Conservation (phyloP, 257 asterid species). For the Leptodermis oblonga region DNA sequence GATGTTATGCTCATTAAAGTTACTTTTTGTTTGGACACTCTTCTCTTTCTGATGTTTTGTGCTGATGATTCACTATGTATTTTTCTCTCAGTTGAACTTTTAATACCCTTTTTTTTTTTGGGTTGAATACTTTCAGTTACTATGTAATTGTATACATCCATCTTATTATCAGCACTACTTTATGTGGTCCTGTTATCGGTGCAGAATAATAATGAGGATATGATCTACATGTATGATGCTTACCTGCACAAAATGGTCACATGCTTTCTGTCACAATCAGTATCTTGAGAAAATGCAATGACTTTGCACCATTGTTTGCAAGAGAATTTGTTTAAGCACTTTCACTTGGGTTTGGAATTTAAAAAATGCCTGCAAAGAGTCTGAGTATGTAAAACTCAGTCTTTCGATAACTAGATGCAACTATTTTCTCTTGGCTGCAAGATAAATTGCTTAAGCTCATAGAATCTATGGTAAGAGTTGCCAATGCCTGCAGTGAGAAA, state of each 20-base stretch:
- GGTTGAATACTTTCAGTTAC: neutral
- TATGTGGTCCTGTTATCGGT: constrained; percentile 23
- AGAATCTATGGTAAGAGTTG: neutral
- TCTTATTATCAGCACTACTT: constrained; percentile 8
- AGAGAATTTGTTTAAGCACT: neutral
- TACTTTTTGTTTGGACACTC: neutral
- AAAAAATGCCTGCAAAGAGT: neutral
- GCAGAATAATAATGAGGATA: constrained; percentile 94
- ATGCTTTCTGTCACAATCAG: constrained; percentile 82
- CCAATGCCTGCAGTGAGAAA: neutral
- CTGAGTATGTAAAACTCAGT: neutral
- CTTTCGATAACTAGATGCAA: neutral
- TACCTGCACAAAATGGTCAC: constrained; percentile 87
- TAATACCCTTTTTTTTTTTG: neutral
- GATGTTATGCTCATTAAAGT: neutral
- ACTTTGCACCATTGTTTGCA: constrained; percentile 15
- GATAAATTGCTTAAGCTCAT: neutral
- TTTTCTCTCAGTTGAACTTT: neutral
- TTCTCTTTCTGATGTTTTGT: neutral
- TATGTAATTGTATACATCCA: neutral
- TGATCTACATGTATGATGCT: constrained; percentile 82
- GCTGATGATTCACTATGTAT: neutral
- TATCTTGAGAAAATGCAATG: constrained; percentile 81
- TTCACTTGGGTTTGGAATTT: no score
- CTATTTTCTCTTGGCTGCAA: constrained; percentile 2